Percentiles rank a stretch among this genome's conserved stretches.
phyloP scores from a whole-genome alignment of 1,139 yeast genomes.

The Nakaseomyces uthaithaninus region DNA sequence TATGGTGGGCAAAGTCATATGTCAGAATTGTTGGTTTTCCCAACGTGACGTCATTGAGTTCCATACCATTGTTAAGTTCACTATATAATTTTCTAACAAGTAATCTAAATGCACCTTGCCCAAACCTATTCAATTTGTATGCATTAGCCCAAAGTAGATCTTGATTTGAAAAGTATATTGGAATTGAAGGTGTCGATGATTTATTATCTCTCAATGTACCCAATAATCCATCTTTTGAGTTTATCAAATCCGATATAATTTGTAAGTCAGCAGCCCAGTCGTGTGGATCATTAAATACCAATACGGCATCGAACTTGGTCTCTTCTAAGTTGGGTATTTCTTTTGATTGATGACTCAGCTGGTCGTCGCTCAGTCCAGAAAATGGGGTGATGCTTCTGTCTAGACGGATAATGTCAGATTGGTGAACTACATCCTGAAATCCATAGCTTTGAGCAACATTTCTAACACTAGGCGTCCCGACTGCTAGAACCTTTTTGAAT shows the following conservation, averaged over 20 bases:
- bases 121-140: slow-evolving; percentile 71
- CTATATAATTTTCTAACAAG: slow-evolving; percentile 56
- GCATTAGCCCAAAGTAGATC: slow-evolving; percentile 91
- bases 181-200: slow-evolving; percentile 50
- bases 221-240: slow-evolving; percentile 53
- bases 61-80: slow-evolving; percentile 45
- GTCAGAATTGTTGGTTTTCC: slow-evolving; percentile 83
- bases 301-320: slow-evolving; percentile 61
- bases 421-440: slow-evolving; percentile 66
- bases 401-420: slow-evolving; percentile 59
- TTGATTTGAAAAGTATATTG: slow-evolving; percentile 77
- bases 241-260: slow-evolving; percentile 62
- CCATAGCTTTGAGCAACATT: slow-evolving; percentile 74
- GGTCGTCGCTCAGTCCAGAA: slow-evolving; percentile 65
- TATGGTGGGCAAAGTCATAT: slow-evolving; percentile 75
- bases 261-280: slow-evolving; percentile 86
- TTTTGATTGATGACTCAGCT: slow-evolving; percentile 41
- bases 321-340: slow-evolving; percentile 30
- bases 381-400: slow-evolving; percentile 42
- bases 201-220: slow-evolving; percentile 48
- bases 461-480: slow-evolving; percentile 77
- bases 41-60: slow-evolving; percentile 50
- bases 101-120: slow-evolving; percentile 83
- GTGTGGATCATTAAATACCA: slow-evolving; percentile 86
- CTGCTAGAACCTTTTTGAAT: slow-evolving; percentile 59